Base-by-base conservation (phyloP, 495 filamentous ascomycete species). In the Aspergillus panamensis region DNA sequence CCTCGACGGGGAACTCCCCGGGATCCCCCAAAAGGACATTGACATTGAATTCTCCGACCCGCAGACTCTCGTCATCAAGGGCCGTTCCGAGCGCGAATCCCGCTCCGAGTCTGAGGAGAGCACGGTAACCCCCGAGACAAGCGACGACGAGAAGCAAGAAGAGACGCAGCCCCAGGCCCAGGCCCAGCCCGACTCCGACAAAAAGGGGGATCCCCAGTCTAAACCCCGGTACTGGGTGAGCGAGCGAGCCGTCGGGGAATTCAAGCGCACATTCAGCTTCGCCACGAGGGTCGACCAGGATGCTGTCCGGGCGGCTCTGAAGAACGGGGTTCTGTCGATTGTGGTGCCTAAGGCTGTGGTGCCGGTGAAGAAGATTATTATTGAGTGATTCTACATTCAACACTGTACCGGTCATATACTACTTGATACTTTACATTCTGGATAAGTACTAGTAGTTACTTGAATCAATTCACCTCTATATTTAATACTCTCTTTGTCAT, bases 1-100 rank as follows among this genome's bases (percentile, higher is more conserved):
- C 66, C 84, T 97, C 6, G 87, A 95, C 68, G 92, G 91, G 66
- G 93, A 97, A 74, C 82, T 97, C 0, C 90, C 92, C 0, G 93
- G 92, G 31, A 77, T 93, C 51, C 80, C 87, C 42, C 88, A 90
- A 68, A 84, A 92, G 58, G 80, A 95, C 66, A 74, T 96, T 63
- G 73, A 83, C 60, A 89, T 97, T 63, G 91, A 96, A 68, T 96
- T 96, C 80, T 82, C 84, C 58, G 92, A 96, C 72, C 72, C 78
- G 3, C 82, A 90, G 58, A 96, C 90, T 32, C 73, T 97, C 7
- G 80, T 85, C 58, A 81, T 97, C 71, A 81, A 82, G 60, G 92
- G 93, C 58, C 84, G 77, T 49, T 77, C 80, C 49, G 49, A 78
- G 57, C 73, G 74, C 50, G 73, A 79, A 52, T 74, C 73, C 59